Evolutionary conservation across 257 asterid genomes (phyloP), one percentile per base, ranked within the genome.

Genomic region (Solanum gandarillasii): DNA sequence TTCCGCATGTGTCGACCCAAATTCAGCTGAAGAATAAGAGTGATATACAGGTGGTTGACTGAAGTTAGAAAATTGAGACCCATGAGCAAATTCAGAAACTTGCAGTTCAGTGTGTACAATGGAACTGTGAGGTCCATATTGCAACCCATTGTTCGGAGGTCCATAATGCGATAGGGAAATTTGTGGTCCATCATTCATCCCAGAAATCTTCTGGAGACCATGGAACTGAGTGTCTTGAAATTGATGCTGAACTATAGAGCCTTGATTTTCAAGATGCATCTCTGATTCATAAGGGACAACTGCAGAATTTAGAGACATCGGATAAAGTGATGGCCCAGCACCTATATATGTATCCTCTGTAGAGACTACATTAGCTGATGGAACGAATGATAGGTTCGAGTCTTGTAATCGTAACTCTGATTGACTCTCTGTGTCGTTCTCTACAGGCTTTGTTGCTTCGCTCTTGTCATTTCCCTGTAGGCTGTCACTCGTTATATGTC

Each of bases 101-200:
- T 88, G 93, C 38, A 88, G 89, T 86, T 89, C 89, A 38, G 87
- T 87, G 32, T 91, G 94, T 92, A 91, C 79, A 3, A 34, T 79
- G 62, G 92, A 87, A 89, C 62, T 87, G 83, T 83, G 90, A 88
- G 86, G 86, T 83, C 85, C 90, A 71, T 87, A 86, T 55, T 67
- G 90, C 89, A 90, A 73, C 87, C 86, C 88, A 62, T 92, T 72
- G 27, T 73, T 83, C 70, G 72, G 92, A 35, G 88, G 81, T 65
- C 71, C 70, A 87, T 32, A 89, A 83, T 75, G 84, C 70, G 89
- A 87, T 48, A 86, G 87, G 81, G 88, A 87, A 89, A 39, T 85
- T 78, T 87, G 90, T 75, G 90, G 86, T 75, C 76, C 76, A 52
- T 83, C 60, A 41, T 83, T 90, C 67, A 86, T 58, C 43, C 78